These are phyloP conservation scores for Hypoxylon sp. DNA, from an alignment of 2,329 filamentous ascomycete species.

Conservation along the genomic window DNA sequence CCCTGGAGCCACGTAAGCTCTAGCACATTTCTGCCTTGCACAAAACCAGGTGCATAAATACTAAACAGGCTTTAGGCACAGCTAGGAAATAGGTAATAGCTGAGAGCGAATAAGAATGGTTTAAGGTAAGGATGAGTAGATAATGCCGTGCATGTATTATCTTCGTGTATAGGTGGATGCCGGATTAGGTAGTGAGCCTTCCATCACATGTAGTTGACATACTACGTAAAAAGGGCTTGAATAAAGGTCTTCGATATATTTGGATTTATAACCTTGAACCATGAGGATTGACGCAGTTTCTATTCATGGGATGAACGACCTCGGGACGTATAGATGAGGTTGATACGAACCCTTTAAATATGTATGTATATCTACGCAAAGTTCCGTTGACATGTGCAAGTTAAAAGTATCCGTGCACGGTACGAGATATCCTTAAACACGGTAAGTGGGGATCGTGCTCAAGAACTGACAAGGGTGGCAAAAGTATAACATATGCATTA, in stretches of 20 bases:
- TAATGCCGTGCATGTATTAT: conserved; percentile 6
- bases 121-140: conserved; percentile 5
- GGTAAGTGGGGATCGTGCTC: conserved; percentile 7
- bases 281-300: background rate
- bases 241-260: background rate
- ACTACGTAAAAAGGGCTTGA: background rate
- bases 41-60: conserved; percentile 11
- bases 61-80: conserved; percentile 2
- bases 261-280: background rate
- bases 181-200: background rate
- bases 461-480: conserved; percentile 9
- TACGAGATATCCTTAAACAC: conserved; percentile 3
- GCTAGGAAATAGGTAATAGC: conserved; percentile 1
- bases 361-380: background rate
- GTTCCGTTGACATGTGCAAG: background rate
- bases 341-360: background rate
- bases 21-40: conserved; percentile 16
- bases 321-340: background rate
- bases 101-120: conserved; percentile 1
- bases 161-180: background rate
- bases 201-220: background rate
- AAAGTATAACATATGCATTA: conserved; percentile 39
- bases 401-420: conserved; percentile 8
- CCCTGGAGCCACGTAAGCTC: conserved; percentile 38
- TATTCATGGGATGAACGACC: background rate